Base-by-base conservation (phyloP, 2,329 filamentous ascomycete species). In the Diplodia sapinea region DNA sequence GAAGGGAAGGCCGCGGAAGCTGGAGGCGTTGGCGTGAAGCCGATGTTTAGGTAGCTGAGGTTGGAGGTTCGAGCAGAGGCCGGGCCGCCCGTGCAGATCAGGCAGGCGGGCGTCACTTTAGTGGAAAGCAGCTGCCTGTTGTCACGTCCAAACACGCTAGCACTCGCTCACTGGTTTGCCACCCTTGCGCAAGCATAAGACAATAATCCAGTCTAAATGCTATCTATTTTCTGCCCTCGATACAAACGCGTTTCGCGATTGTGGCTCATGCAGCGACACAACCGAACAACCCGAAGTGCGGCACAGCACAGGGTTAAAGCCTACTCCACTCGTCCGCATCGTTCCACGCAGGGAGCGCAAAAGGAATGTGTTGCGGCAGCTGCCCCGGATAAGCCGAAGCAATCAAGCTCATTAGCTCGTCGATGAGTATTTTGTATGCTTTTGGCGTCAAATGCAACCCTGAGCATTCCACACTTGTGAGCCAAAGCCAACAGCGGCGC, bases 391-490 rank as follows among this genome's bases (percentile, higher is more conserved):
- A 86, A 33, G 80, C 77, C 56, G 78, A 71, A 54, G 74, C 73
- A 69, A 90, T 85, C 11, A 83, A 72, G 62, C 82, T 80, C 76
- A 85, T 82, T 43, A 88, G 70, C 70, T 85, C 83, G 6, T 83
- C 77, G 70, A 81, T 88, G 43, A 89, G 77, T 20, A 89, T 75
- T 38, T 82, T 75, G 71, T 89, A 89, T 4, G 85, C 88, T 33
- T 78, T 77, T 0, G 84, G 79, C 31, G 82, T 84, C 70, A 90
- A 82, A 76, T 90, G 88, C 56, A 90, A 77, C 6, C 85, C 84
- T 84, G 64, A n/a, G 9, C 31, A 36, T 13, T 38, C 20, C 12
- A 12, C 26, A 33, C 26, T 20, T 13, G 56, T 62, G 36, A 36
- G 31, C 59, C 6, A 29, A 20, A 33, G n/a, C 13, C 47, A 23